Evolutionary conservation across 2,329 filamentous ascomycete genomes (phyloP), one percentile per base, ranked within the genome.

Genomic region (Arthrobotrys sphaeroides): DNA sequence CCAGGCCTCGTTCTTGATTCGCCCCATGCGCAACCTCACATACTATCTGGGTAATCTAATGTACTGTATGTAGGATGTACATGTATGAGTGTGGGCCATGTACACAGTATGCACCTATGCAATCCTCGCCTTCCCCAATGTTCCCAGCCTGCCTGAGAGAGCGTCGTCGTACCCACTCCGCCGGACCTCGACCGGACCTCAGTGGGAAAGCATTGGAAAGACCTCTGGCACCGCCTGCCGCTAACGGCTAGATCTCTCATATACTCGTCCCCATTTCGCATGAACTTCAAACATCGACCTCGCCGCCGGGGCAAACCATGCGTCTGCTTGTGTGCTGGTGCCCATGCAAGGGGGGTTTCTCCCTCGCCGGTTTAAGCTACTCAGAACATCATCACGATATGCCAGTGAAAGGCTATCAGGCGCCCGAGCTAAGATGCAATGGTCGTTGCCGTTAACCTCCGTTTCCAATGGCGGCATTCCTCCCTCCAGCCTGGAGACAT

Each of bases 151-250:
- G 26, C 22, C 40, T 33, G 49, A 28, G 51, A 31, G 18, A 55
- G 43, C 33, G 18, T 20, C 9, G 9, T 31, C 9, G 59, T 22
- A 33, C 40, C 47, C 40, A 20, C 24, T 33, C 60, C 22, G 43
- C 31, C 55, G 45, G 61, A 67, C 51, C 51, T 55, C 51, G 47
- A 55, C 51, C 18, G 51, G 16, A 51, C 45, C 45, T 28, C 24
- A 51, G 12, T 18, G 28, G 24, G n/a, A 55, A 22, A 31, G 18
- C 28, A 51, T 18, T 51, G 24, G n/a, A 55, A 22, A 31, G 18
- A 31, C 42, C 36, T 18, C 60, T 67, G 70, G 70, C 70, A 74
- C 70, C 42, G 62, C 70, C 70, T 74, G 62, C 70, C 70, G 47
- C 43, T 67, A 67, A 59, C 55, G 70, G 70, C 53, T 74, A 74